These are phyloP conservation scores for Tolypocladium pustulatum DNA, from an alignment of 2,329 filamentous ascomycete species.

Conservation along the genomic window DNA sequence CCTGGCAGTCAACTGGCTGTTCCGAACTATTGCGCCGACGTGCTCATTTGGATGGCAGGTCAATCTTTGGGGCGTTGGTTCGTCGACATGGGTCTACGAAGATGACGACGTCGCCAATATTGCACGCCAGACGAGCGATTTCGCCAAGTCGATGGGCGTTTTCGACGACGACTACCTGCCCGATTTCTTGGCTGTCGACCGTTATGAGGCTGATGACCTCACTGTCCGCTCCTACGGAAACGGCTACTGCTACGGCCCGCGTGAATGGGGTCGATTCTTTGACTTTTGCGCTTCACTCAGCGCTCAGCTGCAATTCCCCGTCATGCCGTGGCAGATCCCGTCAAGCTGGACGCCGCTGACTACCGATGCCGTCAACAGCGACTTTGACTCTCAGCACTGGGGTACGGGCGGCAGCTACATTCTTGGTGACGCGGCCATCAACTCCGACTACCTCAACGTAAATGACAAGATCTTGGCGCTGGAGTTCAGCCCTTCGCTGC, in stretches of 20 bases:
- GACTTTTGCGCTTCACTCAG: background rate
- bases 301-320: background rate
- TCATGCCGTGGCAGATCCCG: conserved; percentile 4
- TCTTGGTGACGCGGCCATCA: background rate
- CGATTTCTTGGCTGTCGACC: conserved; percentile 2
- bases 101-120: background rate
- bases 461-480: background rate
- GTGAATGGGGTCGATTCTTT: conserved; percentile 2
- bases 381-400: background rate
- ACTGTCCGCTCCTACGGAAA: conserved; percentile 1
- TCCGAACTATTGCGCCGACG: background rate
- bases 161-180: background rate
- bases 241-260: conserved; percentile 2
- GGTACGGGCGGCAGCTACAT: conserved; percentile 1
- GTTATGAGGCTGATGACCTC: conserved; percentile 4
- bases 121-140: background rate
- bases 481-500: background rate
- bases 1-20: conserved; percentile 2
- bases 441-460: background rate
- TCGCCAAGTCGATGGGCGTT: background rate
- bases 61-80: conserved; percentile 1
- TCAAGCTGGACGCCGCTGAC: background rate
- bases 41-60: conserved; percentile 2
- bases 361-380: background rate
- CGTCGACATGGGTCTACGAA: background rate